These are phyloP conservation scores for Cyclotella choctawhatcheeana DNA, from an alignment of 108 stramenopile species.

Conservation along the genomic window DNA sequence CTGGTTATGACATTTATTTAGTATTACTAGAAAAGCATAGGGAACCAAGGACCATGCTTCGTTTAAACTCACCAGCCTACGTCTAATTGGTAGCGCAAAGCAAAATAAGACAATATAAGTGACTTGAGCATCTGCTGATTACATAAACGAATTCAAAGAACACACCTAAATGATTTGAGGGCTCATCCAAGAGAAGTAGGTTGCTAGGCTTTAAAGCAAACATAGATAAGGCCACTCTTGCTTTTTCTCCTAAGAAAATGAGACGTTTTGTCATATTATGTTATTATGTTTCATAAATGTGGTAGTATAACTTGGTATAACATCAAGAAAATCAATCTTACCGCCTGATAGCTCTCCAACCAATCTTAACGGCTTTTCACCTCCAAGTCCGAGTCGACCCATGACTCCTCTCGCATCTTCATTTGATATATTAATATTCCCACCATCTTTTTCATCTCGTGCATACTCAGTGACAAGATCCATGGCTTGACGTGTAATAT, in stretches of 20 bases:
- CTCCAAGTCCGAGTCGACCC: slow-evolving; percentile 82
- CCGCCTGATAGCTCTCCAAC: slow-evolving; percentile 68
- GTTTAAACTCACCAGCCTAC: slow-evolving; percentile 53
- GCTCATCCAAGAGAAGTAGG: slow-evolving; percentile 75
- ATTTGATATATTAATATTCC: slow-evolving; percentile 77
- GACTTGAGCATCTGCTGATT: too few species aligned
- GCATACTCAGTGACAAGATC: slow-evolving; percentile 81
- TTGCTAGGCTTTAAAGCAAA: slow-evolving; percentile 87
- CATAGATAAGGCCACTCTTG: slow-evolving; percentile 82
- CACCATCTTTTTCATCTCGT: slow-evolving; percentile 65
- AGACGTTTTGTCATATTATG: too few species aligned
- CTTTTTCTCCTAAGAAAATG: slow-evolving; percentile 73
- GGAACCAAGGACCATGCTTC: too few species aligned
- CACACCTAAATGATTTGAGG: too few species aligned
- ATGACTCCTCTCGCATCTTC: slow-evolving; percentile 74
- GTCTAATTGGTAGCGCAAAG: slow-evolving; percentile 63
- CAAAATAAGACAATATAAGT: too few species aligned
- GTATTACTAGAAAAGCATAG: too few species aligned
- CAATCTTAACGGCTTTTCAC: slow-evolving; percentile 78
- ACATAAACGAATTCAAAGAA: too few species aligned
- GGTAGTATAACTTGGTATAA: neutral
- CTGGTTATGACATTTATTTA: slow-evolving; percentile 11
- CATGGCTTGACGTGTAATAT: slow-evolving; percentile 72
- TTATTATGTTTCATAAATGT: too few species aligned
- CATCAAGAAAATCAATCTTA: neutral